Evolutionary conservation across 2,329 filamentous ascomycete genomes (phyloP), one percentile per base, ranked within the genome.

Genomic region (Claviceps africana): DNA sequence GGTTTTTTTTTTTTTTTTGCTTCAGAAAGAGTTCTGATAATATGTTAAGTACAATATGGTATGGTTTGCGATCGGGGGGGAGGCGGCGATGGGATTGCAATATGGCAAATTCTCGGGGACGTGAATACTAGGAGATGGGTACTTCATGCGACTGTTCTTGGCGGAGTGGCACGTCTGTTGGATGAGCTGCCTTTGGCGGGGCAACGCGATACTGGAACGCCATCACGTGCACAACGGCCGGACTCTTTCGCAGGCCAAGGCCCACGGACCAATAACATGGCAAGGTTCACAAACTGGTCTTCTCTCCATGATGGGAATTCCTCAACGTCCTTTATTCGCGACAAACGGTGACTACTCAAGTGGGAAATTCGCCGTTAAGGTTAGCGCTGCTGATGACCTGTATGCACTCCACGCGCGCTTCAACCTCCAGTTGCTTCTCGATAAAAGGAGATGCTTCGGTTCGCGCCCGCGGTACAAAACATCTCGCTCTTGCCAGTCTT

Each of bases 401-500:
- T 22, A 43, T n/a, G 2, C 28, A 33, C 7, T n/a, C 22, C 25
- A 15, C 31, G 25, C 19, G 15, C 4, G 19, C 4, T 19, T 56
- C 65, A 83, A 51, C 71, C 74, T 15, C 86, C 86, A 21, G 83
- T 89, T 48, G 88, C 88, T 70, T 95, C 88, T 43, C 88, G 75
- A 64, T 94, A 95, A 66, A 95, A 89, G 1, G 82, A 81, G 56
- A 95, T 74, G 65, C 82, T 87, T 62, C 79, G 73, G 64, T 85
- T 87, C 33, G 84, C 85, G 1, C 88, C 88, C 17, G 82, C 86
- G 0, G 85, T 87, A 58, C 83, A 86, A 68, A 95, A 95, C 65
- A 78, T 79, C 67, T 79, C 86, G 56, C 75, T 80, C 67, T 75
- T 83, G 64, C 70, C 72, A 1, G 78, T 77, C 70, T 86, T 89